A percentile compares a stretch with the other conserved stretches of the same genome.
Evolutionary conservation across 2,329 filamentous ascomycete species (phyloP).

Genomic region (Colletotrichum viniferum): DNA sequence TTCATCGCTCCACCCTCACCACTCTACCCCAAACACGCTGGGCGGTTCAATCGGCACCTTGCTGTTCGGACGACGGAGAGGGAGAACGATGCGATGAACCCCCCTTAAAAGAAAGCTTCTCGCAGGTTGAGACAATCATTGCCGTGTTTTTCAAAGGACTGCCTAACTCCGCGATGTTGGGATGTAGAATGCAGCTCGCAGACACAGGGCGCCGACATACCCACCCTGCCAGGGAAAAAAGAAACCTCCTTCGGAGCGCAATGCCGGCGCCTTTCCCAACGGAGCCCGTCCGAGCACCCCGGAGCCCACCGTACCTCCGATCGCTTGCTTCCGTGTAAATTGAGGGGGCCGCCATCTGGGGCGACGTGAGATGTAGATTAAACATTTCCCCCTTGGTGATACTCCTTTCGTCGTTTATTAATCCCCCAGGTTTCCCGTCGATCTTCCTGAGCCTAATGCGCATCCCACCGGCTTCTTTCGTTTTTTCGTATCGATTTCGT

Average conservation of each 20-base stretch:
- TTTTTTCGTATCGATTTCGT: background rate
- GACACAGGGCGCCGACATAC: background rate
- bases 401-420: background rate
- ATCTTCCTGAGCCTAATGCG: background rate
- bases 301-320: background rate
- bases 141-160: background rate
- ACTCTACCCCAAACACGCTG: background rate
- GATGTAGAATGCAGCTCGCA: background rate
- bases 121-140: background rate
- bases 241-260: background rate
- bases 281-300: background rate
- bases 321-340: slow-evolving; percentile 1
- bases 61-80: background rate
- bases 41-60: background rate
- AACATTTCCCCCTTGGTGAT: background rate
- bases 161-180: background rate
- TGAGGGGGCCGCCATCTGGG: slow-evolving; percentile 1
- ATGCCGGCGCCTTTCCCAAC: background rate
- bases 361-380: slow-evolving; percentile 4
- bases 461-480: background rate
- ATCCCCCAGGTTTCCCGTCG: background rate
- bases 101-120: too few species aligned
- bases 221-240: background rate
- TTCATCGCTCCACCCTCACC: background rate
- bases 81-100: background rate